Percentiles rank a stretch among this genome's conserved stretches.
phyloP scores from a whole-genome alignment of 2,329 filamentous ascomycete genomes.

The Hymenoscyphus linearis region DNA sequence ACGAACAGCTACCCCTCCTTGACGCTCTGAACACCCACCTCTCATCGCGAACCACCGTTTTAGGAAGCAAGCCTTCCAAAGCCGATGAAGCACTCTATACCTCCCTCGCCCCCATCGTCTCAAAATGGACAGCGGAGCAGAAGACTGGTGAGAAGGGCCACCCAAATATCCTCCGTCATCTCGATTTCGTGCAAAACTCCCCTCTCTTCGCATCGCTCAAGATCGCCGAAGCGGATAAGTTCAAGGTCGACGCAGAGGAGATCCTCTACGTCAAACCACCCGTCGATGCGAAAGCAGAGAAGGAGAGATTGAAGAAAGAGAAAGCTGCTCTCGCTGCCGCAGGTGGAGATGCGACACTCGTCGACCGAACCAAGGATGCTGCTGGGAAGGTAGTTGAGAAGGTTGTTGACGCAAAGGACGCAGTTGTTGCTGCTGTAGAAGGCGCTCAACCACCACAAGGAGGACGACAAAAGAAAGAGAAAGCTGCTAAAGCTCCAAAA shows the following conservation, averaged over 20 bases:
- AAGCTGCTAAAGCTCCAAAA: constrained; percentile 85
- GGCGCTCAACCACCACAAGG: constrained; percentile 37
- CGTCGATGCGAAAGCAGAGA: constrained; percentile 88
- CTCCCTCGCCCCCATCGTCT: constrained; percentile 68
- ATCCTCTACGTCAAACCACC: constrained; percentile 85
- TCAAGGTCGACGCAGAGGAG: constrained; percentile 72
- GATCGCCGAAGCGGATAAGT: constrained; percentile 67
- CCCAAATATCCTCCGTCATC: constrained; percentile 83
- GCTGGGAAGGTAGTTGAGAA: constrained; percentile 31
- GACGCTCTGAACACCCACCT: constrained; percentile 81
- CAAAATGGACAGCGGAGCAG: constrained; percentile 77
- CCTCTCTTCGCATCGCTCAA: constrained; percentile 61
- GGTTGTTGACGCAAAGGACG: constrained; percentile 37
- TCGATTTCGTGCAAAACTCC: constrained; percentile 94
- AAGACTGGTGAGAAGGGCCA: constrained; percentile 83
- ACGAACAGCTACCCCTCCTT: constrained; percentile 58
- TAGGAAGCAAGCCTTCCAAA: constrained; percentile 83
- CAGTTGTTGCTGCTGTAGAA: constrained; percentile 33
- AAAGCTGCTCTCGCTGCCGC: constrained; percentile 64
- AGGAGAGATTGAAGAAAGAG: constrained; percentile 94
- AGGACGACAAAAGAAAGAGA: constrained; percentile 57
- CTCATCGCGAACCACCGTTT: constrained; percentile 78
- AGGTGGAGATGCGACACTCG: constrained; percentile 44
- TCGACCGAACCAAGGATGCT: constrained; percentile 38
- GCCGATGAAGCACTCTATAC: constrained; percentile 83